Evolutionary conservation across 177 flowering plant species (phyloP).

Genomic region (Vitis hybrid): DNA sequence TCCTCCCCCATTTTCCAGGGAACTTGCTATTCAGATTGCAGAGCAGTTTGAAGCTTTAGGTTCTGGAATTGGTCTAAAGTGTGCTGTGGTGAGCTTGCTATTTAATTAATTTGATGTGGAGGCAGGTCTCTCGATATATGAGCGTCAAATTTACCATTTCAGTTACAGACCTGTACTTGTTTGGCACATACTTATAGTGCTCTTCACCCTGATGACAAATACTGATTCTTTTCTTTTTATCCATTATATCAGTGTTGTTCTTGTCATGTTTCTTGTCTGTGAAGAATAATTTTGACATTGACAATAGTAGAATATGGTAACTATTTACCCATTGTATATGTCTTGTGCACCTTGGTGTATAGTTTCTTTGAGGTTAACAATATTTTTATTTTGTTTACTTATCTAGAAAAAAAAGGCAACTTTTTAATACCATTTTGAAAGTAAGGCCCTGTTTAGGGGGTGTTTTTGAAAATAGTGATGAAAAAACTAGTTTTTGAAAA

Average conservation of each 20-base stretch:
- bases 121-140: neutral
- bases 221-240: neutral
- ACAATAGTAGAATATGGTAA: too few relatives aligned
- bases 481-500: too few relatives aligned
- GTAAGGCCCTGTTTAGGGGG: too few relatives aligned
- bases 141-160: neutral
- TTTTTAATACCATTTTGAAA: too few relatives aligned
- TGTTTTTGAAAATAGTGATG: too few relatives aligned
- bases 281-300: too few relatives aligned
- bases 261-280: neutral
- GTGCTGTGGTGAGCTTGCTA: slow-evolving; percentile 69
- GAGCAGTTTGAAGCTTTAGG: slow-evolving; percentile 95
- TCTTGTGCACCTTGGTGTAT: too few relatives aligned
- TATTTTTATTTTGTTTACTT: too few relatives aligned
- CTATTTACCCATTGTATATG: too few relatives aligned
- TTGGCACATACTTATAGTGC: neutral
- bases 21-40: slow-evolving; percentile 91
- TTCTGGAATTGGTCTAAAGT: slow-evolving; percentile 63
- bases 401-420: too few relatives aligned
- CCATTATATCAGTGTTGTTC: neutral
- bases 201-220: neutral
- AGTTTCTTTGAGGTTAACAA: too few relatives aligned
- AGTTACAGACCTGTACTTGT: neutral
- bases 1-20: slow-evolving; percentile 39
- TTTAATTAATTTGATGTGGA: neutral